Conservation (phyloP, 805 yeast species). For the Zygotorulaspora chibaensis region DNA sequence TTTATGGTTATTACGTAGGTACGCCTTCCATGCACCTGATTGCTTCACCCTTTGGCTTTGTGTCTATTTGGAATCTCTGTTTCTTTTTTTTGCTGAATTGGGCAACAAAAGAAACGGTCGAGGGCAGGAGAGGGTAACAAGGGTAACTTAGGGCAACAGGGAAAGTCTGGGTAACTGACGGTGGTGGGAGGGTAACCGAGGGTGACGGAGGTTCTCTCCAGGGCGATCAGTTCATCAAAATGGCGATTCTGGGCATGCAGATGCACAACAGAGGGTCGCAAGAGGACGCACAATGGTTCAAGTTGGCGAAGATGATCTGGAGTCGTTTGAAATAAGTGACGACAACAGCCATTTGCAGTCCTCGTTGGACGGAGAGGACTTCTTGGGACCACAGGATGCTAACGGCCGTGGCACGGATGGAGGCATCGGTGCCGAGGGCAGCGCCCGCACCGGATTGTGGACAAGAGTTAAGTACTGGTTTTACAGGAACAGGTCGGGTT, state of each 20-base stretch:
- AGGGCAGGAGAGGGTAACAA: background rate
- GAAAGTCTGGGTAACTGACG: no score
- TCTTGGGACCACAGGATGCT: background rate
- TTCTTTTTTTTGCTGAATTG: background rate
- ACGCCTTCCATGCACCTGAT: no score
- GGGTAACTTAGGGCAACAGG: no score
- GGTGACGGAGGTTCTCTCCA: no score
- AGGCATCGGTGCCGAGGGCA: background rate
- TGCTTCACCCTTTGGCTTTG: no score
- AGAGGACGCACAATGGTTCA: no score
- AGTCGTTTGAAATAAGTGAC: background rate
- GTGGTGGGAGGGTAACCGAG: no score
- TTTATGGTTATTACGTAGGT: no score
- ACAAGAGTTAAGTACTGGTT: conserved; percentile 1
- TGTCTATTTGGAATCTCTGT: no score
- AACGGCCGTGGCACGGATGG: background rate
- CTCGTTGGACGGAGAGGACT: background rate
- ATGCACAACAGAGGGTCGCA: no score
- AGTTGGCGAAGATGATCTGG: background rate
- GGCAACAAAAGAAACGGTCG: background rate
- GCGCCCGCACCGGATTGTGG: conserved; percentile 1
- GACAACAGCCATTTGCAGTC: background rate
- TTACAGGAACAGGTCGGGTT: conserved; percentile 1
- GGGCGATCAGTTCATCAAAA: no score
- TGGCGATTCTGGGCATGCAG: no score